phyloP scores from a whole-genome alignment of 2,329 filamentous ascomycete species.

The Nannizzia gypsea region DNA sequence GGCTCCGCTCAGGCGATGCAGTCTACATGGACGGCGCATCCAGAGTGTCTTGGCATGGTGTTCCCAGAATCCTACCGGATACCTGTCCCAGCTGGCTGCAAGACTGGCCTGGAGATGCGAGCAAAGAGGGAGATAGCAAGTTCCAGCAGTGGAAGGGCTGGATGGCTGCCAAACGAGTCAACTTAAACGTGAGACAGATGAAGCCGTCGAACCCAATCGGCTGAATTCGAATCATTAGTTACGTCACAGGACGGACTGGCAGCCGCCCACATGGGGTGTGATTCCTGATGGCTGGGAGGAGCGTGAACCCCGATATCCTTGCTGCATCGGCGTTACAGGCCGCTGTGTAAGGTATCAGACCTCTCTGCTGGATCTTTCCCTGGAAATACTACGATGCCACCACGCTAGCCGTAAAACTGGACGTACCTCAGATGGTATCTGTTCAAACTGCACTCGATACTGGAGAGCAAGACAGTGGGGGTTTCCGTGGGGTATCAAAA shows the following conservation, averaged over 20 bases:
- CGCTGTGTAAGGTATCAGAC: not conserved
- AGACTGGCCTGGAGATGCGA: constrained; percentile 53
- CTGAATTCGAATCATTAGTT: not conserved
- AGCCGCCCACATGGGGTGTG: not conserved
- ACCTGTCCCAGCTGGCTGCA: constrained; percentile 67
- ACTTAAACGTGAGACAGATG: constrained; percentile 90
- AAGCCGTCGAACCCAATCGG: not conserved
- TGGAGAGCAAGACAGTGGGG: not conserved
- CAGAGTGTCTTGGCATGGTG: constrained; percentile 88
- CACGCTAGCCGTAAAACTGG: not conserved
- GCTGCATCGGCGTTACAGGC: not conserved
- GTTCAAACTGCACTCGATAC: not conserved
- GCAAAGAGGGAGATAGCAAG: constrained; percentile 21
- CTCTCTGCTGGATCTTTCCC: no score
- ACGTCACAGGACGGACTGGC: not conserved
- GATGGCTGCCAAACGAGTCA: constrained; percentile 80
- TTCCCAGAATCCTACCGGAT: constrained; percentile 68
- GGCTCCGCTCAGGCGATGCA: constrained; percentile 72
- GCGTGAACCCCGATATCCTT: not conserved
- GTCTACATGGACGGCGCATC: constrained; percentile 77
- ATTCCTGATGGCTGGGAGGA: not conserved
- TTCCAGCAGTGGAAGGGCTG: constrained; percentile 68
- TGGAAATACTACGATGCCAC: not conserved
- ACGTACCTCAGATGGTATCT: not conserved
- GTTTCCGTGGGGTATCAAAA: not conserved